Evolutionary conservation across 371 early-diverging fungal species (phyloP).

Genomic region (Dinochytrium kinnereticum): DNA sequence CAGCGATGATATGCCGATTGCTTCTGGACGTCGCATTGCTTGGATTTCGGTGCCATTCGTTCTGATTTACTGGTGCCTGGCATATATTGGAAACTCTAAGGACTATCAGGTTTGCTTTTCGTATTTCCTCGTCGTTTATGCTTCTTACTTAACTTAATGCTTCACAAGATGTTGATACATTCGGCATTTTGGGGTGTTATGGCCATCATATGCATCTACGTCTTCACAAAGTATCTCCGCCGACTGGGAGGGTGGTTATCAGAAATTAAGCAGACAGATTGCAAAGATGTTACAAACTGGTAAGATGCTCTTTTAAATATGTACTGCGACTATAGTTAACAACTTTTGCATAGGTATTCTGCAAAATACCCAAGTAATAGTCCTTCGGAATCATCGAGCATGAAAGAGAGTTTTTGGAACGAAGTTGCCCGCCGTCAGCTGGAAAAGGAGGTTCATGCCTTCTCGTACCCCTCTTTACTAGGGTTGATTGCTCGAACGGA

Average conservation of each 20-base stretch:
- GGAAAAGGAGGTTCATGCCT: slow-evolving; percentile 3
- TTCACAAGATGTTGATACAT: slow-evolving; percentile 10
- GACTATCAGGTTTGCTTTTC: slow-evolving; percentile 7
- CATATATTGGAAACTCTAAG: neutral
- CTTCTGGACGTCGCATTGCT: neutral
- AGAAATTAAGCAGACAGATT: slow-evolving; percentile 6
- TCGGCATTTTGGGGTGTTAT: slow-evolving; percentile 23
- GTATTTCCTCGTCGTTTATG: neutral
- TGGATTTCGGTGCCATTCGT: neutral
- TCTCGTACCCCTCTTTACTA: neutral
- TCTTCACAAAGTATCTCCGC: neutral
- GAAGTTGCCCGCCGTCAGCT: slow-evolving; percentile 7
- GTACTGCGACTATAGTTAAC: neutral
- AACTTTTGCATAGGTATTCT: neutral
- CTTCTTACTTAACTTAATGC: neutral
- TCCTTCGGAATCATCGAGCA: neutral
- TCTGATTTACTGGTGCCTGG: slow-evolving; percentile 2
- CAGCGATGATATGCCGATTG: slow-evolving; percentile 11
- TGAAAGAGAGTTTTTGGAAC: neutral
- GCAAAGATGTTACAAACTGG: slow-evolving; percentile 9
- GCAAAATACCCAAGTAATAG: neutral
- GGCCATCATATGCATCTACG: slow-evolving; percentile 4
- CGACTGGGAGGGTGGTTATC: slow-evolving; percentile 1
- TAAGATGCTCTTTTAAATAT: neutral
- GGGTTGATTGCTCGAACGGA: neutral